Base-by-base conservation (phyloP, 257 asterid species). In the Haberlea rhodopensis region DNA sequence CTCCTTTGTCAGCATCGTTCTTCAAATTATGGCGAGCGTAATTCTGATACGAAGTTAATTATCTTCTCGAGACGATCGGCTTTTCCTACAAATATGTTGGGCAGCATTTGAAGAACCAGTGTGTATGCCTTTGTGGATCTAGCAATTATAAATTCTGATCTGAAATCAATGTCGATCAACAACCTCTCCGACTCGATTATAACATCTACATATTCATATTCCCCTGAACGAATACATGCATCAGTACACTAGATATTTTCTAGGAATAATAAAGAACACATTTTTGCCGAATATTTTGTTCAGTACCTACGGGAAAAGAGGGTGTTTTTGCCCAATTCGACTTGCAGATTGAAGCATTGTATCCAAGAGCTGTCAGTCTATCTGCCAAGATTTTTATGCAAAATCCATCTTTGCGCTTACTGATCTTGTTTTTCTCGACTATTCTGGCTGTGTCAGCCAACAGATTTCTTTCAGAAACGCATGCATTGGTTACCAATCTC, bases 131-230 rank as follows among this genome's bases (percentile, higher is more conserved):
- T 87, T 5, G 91, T 87, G 9, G 97, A 73, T 75, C 99, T 79
- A 15, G 99, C 99, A 49, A 92, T 82, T 65, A 88, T 91, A 61
- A 92, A 92, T 48, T 92, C 94, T 2, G 97, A 84, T 72, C 87
- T 65, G 81, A 92, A 92, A 76, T 92, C 97, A 3, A 87, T 73
- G 80, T 90, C 99, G 15, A 92, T 62, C 57, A 92, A 71, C 70
- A 85, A 20, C 31, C 97, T 82, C 53, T 87, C 90, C 3, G 75
- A 85, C 57, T 77, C 86, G 0, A 68, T 51, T 15, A 76, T 27
- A 78, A 81, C 97, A 60, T 92, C 99, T 61, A 92, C 79, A 27
- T 87, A 92, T 51, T 92, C 90, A 52, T 89, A 85, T 32, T 78
- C 88, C 15, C 97, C 97, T 92, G 82, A 9, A 22, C 37, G 52